Evolutionary conservation across 495 filamentous ascomycete species (phyloP).

Genomic region (Usnea hakonensis): DNA sequence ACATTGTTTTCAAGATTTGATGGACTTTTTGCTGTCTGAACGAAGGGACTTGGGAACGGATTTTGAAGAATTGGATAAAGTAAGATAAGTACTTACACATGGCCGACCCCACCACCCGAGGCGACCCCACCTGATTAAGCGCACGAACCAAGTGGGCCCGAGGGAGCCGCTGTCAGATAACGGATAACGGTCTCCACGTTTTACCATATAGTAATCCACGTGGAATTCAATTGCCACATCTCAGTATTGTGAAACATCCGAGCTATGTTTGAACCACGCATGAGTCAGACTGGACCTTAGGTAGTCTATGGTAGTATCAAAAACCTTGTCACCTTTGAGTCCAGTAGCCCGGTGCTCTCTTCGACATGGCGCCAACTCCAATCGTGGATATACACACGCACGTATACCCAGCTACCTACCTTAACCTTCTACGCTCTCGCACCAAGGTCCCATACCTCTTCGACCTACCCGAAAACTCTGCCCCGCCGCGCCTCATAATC

Average conservation of each 20-base stretch:
- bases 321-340: background rate
- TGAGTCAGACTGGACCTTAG: no score
- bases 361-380: slow-evolving; percentile 23
- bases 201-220: no score
- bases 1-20: background rate
- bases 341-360: background rate
- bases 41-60: no score
- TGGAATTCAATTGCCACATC: no score
- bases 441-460: slow-evolving; percentile 73
- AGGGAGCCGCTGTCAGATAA: background rate
- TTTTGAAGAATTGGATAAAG: no score
- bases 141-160: background rate
- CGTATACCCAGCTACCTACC: slow-evolving; percentile 81
- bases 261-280: background rate
- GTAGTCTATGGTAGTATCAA: no score
- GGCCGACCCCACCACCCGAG: background rate
- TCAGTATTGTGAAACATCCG: background rate
- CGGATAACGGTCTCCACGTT: no score
- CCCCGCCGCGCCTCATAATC: slow-evolving; percentile 67
- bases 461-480: slow-evolving; percentile 39
- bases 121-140: background rate
- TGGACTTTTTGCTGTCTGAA: background rate
- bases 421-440: slow-evolving; percentile 70
- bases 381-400: slow-evolving; percentile 89
- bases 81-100: no score